Evolutionary conservation across 345 rosid genomes (phyloP), one percentile per base, ranked within the genome.

Genomic region (Ailanthus altissimus): DNA sequence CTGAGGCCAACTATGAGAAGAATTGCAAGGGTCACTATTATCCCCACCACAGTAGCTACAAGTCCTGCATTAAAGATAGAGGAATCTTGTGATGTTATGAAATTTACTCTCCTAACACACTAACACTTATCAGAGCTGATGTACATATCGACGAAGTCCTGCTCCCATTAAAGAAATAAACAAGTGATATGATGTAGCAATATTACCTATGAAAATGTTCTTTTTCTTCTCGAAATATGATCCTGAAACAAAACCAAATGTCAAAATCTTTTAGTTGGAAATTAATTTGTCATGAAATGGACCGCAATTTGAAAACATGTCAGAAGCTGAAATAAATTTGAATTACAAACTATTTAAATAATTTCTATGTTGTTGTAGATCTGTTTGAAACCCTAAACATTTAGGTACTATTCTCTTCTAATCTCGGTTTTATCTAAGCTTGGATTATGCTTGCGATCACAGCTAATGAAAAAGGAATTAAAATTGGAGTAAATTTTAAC

Each of bases 151-250:
- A 16, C 15, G 15, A 16, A 20, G 6, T 53, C 21, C 5, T 42
- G 26, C n/a, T 9, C 16, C 2, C 0, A 21, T 16, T n/a, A n/a
- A n/a, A n/a, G n/a, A n/a, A 53, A 65, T 20, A 65, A 7, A 42
- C 28, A 20, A 42, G 25, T 42, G 8, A 0, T 16, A 20, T 9
- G 20, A 9, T 65, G 8, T 9, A 62, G 2, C n/a, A 65, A 6
- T 7, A 13, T 47, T 67, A 67, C 72, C 72, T 67, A 25, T 13
- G 54, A 9, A 47, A n/a, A 67, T 67, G 28, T 15, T 67, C 57
- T 54, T 21, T 14, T 5, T 23, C 25, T 46, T 67, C 15, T 14
- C 46, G 57, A 26, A 45, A 49, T 25, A 67, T 25, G 54, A 46
- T 67, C 56, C 54, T 67, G 28, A 36, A 25, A 12, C 38, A 59